Base-by-base conservation (phyloP, 1,284 basidiomycete species). In the Paramarasmius palmivorus region DNA sequence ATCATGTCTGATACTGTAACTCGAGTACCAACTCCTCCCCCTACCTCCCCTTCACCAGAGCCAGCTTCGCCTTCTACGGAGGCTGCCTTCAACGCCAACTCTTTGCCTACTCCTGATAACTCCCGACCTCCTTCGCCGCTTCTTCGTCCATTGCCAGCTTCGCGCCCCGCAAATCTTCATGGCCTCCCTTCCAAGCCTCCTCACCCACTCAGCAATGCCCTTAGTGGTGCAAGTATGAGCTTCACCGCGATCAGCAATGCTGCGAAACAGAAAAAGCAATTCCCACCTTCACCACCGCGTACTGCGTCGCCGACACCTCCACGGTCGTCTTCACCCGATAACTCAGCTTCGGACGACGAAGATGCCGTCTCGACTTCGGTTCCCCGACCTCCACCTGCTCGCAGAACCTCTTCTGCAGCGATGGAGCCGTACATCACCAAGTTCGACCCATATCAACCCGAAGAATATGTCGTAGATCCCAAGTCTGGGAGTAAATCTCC, bases 341-440 rank as follows among this genome's bases (percentile, higher is more conserved):
- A 55, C 8, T 39, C 46, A 20, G 40, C 47, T 17, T 58, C 59
- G 7, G 59, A 60, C 17, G 50, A 49, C 19, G 57, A 60, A 22
- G 52, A 49, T n/a, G 45, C 41, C 34, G 12, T 35, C 12, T 17
- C 39, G n/a, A 48, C 36, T 6, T 32, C 29, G 29, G 29, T 32
- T 41, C 29, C 29, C n/a, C 52, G 49, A 19, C 54, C 56, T 37
- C 54, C 39, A 19, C 45, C 54, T 19, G 41, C 41, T 35, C 57
- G 59, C 20, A 54, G 59, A 50, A 50, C 14, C 50, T 53, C 41
- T 49, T 56, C 55, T 32, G 59, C 50, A 15, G 57, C 59, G 3
- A 60, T 60, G 59, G 57, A 54, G 3, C 59, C 59, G 42, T 60
- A 56, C 42, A 55, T 60, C 8, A 60, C 57, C 9, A 57, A 60